Conservation (phyloP, 805 yeast species). For the Candida ulmi region DNA sequence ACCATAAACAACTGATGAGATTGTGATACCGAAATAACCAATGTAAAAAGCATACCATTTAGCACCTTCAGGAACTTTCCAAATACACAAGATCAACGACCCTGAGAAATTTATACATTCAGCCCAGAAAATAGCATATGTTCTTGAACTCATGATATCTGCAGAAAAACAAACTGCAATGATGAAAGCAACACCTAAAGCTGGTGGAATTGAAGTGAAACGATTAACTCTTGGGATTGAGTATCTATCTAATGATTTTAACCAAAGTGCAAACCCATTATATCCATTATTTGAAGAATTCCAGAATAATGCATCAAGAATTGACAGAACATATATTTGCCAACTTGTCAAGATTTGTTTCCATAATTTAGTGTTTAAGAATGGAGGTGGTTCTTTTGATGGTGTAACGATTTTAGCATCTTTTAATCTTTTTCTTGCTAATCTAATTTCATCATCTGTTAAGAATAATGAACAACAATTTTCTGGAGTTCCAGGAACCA, state of each 20-base stretch:
- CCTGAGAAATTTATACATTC: slow-evolving; percentile 40
- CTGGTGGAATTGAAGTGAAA: slow-evolving; percentile 35
- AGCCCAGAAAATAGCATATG: slow-evolving; percentile 38
- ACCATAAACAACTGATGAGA: slow-evolving; percentile 53
- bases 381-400: slow-evolving; percentile 21
- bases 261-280: slow-evolving; percentile 42
- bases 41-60: slow-evolving; percentile 44
- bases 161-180: slow-evolving; percentile 5
- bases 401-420: slow-evolving; percentile 34
- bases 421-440: slow-evolving; percentile 41
- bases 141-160: slow-evolving; percentile 35
- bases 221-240: slow-evolving; percentile 33
- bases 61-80: slow-evolving; percentile 45
- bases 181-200: slow-evolving; percentile 15
- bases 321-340: slow-evolving; percentile 47
- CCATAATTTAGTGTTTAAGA: slow-evolving; percentile 46
- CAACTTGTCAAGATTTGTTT: slow-evolving; percentile 44
- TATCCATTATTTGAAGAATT: slow-evolving; percentile 50
- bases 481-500: slow-evolving; percentile 64
- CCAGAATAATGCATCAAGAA: slow-evolving; percentile 46
- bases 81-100: slow-evolving; percentile 39
- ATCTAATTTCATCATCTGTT: slow-evolving; percentile 50
- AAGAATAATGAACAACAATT: slow-evolving; percentile 47
- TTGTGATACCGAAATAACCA: slow-evolving; percentile 35
- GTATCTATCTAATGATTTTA: slow-evolving; percentile 35